phyloP scores from a whole-genome alignment of 1,284 basidiomycete species.

The Microbotryum lychnidis-dioicae region DNA sequence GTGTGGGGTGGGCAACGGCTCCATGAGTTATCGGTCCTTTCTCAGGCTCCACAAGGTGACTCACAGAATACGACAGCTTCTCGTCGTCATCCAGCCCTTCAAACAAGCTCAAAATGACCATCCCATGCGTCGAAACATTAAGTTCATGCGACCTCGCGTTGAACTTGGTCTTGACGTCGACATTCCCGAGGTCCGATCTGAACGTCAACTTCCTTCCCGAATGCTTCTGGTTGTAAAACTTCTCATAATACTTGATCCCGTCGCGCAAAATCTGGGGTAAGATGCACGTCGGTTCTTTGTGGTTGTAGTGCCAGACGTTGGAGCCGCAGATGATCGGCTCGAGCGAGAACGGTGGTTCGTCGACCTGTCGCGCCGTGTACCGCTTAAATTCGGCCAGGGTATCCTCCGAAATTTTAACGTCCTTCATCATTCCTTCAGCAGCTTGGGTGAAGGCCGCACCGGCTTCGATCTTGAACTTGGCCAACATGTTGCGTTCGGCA shows the following conservation, averaged over 20 bases:
- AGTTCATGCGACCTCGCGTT: constrained; percentile 74
- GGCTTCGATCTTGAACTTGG: constrained; percentile 94
- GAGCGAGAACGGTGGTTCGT: constrained; percentile 29
- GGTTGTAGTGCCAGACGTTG: constrained; percentile 25
- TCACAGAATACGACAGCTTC: constrained; percentile 62
- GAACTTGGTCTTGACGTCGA: constrained; percentile 79
- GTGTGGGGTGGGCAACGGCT: too few relatives aligned
- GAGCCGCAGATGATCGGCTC: constrained; percentile 28
- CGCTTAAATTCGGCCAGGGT: constrained; percentile 66
- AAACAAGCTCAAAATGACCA: constrained; percentile 83
- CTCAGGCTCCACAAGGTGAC: constrained; percentile 18
- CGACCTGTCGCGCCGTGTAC: constrained; percentile 17
- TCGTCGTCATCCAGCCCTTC: constrained; percentile 62
- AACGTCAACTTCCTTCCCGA: constrained; percentile 84
- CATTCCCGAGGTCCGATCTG: constrained; percentile 87
- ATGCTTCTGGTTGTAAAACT: constrained; percentile 82
- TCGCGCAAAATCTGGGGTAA: constrained; percentile 56
- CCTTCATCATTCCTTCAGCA: constrained; percentile 98
- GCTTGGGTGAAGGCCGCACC: constrained; percentile 97
- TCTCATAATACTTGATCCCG: constrained; percentile 69
- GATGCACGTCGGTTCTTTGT: constrained; percentile 50
- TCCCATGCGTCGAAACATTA: constrained; percentile 83
- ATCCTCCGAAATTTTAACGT: constrained; percentile 85
- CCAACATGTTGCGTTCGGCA: constrained; percentile 94
- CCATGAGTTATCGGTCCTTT: too few relatives aligned